phyloP scores from a whole-genome alignment of 352 stramenopile genomes.

The Chrysophaeum taylorii region DNA sequence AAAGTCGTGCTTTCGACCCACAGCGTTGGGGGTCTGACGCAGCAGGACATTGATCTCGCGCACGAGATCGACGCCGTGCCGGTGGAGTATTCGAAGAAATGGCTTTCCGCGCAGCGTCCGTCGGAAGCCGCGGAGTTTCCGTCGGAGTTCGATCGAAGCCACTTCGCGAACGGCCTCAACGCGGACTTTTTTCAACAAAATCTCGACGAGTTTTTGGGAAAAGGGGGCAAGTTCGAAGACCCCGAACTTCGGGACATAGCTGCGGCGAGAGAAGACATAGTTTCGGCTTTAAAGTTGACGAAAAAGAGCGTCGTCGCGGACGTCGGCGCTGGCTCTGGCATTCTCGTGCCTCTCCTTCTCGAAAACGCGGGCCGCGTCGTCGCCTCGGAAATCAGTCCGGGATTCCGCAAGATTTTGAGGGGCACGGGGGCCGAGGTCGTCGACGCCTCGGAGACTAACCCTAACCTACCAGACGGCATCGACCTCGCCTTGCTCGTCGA shows the following conservation, averaged over 20 bases:
- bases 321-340: constrained; percentile 19
- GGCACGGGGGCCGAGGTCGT: neutral
- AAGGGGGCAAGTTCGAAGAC: constrained; percentile 18
- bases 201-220: too few species aligned
- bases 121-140: neutral
- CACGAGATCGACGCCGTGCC: neutral
- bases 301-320: constrained; percentile 2
- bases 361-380: constrained; percentile 9
- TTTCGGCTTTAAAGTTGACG: neutral
- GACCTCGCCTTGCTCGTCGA: constrained; percentile 19
- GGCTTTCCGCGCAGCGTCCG: constrained; percentile 63
- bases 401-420: constrained; percentile 13
- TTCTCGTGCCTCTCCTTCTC: constrained; percentile 13
- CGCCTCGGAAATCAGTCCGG: constrained; percentile 15
- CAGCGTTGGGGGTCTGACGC: constrained; percentile 2
- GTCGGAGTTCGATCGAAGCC: neutral
- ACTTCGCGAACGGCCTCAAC: neutral
- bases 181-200: neutral
- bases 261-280: neutral
- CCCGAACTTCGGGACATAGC: constrained; percentile 19
- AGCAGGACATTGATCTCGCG: constrained; percentile 13
- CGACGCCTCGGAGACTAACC: constrained; percentile 2
- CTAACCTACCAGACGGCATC: neutral
- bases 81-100: constrained; percentile 54
- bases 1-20: constrained; percentile 12